Evolutionary conservation across 805 yeast genomes (phyloP), one percentile per base, ranked within the genome.

Genomic region (Cyberlindnera euphorbiiphila): DNA sequence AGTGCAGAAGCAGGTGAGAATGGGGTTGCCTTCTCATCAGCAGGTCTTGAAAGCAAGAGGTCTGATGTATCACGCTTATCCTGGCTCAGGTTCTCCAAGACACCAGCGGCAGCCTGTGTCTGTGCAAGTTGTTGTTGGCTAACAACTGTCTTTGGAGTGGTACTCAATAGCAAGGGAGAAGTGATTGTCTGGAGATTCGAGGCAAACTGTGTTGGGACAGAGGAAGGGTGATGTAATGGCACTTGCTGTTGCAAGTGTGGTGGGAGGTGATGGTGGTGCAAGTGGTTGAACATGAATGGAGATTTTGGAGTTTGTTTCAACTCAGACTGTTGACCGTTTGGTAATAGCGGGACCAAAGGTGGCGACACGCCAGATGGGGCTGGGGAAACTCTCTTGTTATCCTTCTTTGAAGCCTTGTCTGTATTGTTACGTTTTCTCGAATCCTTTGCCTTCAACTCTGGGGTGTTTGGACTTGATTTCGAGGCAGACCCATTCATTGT

Each of bases 181-280:
- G 85, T 79, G 40, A 80, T 78, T 24, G 78, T 58, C 43, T 74
- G 72, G 35, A 80, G 58, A 29, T 79, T 79, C 0, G 82, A 76
- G 21, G 82, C 84, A 66, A 76, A 80, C 50, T 78, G 84, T 2
- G 84, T 73, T 12, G 86, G 86, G 2, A 84, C 78, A 1, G 83
- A 76, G 4, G 76, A 66, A 6, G 86, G 86, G 52, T 78, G 78
- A 56, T 78, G 53, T 6, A 53, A 22, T 12, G 57, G 57, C 2
- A 53, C 57, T 16, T 53, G 56, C n/a, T 50, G 54, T 21, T 50
- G 54, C n/a, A 47, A 17, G 25, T 49, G 57, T 19, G 45, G 54
- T 13, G 54, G 56, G 10, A 81, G 28, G 22, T 50, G 57, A 18
- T 38, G 57, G 20, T 50, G 57, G 15, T 36, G 56, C 9, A 28